phyloP scores from a whole-genome alignment of 805 yeast species.

The Candida pseudofarinosa region DNA sequence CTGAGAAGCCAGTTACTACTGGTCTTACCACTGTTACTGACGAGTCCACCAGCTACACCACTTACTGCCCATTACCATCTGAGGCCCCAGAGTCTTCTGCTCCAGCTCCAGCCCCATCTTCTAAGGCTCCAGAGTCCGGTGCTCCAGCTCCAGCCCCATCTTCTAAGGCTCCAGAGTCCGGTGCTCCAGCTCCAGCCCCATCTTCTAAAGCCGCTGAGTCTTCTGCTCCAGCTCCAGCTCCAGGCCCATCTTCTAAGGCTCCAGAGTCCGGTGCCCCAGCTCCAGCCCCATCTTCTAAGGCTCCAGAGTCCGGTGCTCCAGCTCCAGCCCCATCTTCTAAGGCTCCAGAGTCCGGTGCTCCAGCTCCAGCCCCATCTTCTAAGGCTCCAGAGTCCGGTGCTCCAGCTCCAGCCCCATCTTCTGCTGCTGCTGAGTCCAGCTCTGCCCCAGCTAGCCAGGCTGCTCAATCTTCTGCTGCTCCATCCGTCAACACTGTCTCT shows the following conservation, averaged over 20 bases:
- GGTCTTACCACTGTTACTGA: conserved; percentile 24
- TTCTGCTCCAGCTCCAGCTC: neutral
- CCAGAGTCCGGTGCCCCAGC: neutral
- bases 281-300: neutral
- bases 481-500: conserved; percentile 1
- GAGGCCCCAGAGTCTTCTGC: neutral
- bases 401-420: neutral
- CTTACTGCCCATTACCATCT: conserved; percentile 29
- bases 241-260: conserved; percentile 1
- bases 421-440: conserved; percentile 1
- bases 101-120: conserved; percentile 2
- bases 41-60: conserved; percentile 28
- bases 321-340: conserved; percentile 4
- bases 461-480: conserved; percentile 4
- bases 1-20: conserved; percentile 23
- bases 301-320: neutral
- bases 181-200: conserved; percentile 1
- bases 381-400: neutral
- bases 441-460: conserved; percentile 1
- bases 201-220: neutral
- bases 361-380: neutral
- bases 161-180: neutral
- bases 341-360: neutral
- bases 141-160: conserved; percentile 1
- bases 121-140: neutral